These are phyloP conservation scores for Vaccinium myrtillus DNA, from an alignment of 148 eudicot species.

Conservation along the genomic window DNA sequence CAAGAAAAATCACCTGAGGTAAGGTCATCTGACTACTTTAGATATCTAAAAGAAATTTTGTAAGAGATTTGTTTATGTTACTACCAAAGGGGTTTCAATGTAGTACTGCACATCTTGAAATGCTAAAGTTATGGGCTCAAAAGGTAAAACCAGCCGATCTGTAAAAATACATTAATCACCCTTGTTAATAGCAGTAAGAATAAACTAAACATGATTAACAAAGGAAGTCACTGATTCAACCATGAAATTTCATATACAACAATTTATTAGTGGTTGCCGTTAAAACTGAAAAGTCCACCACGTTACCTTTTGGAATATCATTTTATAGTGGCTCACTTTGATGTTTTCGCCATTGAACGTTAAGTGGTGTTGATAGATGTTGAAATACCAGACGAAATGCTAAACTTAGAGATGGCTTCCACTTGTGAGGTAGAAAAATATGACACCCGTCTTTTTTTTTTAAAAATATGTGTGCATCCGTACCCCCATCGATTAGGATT, in stretches of 20 bases:
- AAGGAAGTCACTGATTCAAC: not conserved
- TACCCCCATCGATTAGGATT: not conserved
- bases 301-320: not conserved
- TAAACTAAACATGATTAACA: not conserved
- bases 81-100: constrained; percentile 68
- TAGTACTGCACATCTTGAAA: constrained; percentile 71
- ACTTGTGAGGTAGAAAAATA: not conserved
- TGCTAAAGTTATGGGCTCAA: constrained; percentile 54
- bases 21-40: not conserved
- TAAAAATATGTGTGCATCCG: not conserved
- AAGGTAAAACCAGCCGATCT: constrained; percentile 71
- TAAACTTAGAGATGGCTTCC: not conserved
- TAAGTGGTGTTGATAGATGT: not conserved
- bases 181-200: not conserved
- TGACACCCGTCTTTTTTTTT: not conserved
- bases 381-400: not conserved
- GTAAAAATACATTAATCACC: constrained; percentile 27
- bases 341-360: not conserved
- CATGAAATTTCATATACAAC: not conserved
- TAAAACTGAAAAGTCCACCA: not conserved
- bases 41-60: not conserved
- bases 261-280: not conserved
- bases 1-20: not conserved
- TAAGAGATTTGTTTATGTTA: not conserved
- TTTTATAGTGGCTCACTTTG: not conserved